phyloP scores from a whole-genome alignment of 495 filamentous ascomycete species.

The Tuber microsphaerosporum region DNA sequence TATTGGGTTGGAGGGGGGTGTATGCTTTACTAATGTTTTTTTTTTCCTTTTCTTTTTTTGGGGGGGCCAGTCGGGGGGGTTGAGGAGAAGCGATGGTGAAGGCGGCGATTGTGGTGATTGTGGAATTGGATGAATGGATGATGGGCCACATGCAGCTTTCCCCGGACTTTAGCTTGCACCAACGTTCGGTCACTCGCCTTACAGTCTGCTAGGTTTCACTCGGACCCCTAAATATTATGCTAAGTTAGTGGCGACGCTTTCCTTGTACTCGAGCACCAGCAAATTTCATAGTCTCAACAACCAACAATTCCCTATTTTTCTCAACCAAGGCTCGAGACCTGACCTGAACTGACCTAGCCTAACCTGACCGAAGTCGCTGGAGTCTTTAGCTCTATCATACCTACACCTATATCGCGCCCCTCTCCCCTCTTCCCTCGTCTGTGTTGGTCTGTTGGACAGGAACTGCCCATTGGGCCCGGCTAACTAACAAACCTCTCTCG shows the following conservation, averaged over 20 bases:
- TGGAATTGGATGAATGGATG: background rate
- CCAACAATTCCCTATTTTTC: background rate
- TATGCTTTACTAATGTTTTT: background rate
- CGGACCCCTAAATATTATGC: background rate
- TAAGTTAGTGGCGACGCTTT: too few relatives aligned
- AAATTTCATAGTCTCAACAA: too few relatives aligned
- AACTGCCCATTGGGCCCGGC: background rate
- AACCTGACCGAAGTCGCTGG: background rate
- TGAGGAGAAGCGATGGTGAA: background rate
- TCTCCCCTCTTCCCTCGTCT: background rate
- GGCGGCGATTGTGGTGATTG: background rate
- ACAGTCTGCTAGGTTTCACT: background rate
- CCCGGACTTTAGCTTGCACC: background rate
- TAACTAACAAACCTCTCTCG: background rate
- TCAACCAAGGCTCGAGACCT: background rate
- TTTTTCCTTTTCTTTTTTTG: background rate
- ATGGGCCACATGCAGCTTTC: background rate
- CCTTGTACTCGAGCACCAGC: background rate
- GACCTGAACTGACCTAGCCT: too few relatives aligned
- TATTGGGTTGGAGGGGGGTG: background rate
- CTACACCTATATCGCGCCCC: background rate
- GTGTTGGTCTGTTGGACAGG: background rate
- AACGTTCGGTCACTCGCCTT: background rate
- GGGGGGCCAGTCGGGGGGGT: background rate
- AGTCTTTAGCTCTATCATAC: background rate